A percentile compares a stretch with the other conserved stretches of the same genome.
Evolutionary conservation across 306 rosid species (phyloP).

Genomic region (Macrotyloma uniflorum): DNA sequence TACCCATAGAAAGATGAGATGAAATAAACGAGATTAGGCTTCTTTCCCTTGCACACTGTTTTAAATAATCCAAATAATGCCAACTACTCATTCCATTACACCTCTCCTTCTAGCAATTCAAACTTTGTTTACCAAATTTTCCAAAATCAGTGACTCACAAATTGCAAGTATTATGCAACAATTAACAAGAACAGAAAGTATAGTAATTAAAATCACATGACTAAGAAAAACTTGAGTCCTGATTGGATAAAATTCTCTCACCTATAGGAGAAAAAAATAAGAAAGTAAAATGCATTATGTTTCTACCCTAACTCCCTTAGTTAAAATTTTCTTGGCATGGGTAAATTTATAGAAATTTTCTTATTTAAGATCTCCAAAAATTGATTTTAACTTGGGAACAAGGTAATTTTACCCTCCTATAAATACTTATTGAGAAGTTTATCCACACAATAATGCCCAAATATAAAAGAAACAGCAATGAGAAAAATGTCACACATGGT

Average conservation of each 20-base stretch:
- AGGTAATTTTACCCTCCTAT: background rate
- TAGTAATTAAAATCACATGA: background rate
- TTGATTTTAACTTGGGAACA: background rate
- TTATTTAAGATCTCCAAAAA: background rate
- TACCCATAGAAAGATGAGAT: too few species aligned
- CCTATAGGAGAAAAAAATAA: background rate
- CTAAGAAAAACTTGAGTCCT: background rate
- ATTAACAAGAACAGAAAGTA: background rate
- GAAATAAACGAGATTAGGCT: background rate
- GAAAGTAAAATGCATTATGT: background rate
- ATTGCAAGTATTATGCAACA: background rate
- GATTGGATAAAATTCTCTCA: background rate
- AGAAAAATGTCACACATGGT: background rate
- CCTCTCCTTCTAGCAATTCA: background rate
- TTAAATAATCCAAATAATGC: background rate
- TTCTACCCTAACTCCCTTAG: background rate
- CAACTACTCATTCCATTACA: background rate
- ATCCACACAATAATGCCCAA: too few species aligned
- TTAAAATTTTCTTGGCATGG: background rate
- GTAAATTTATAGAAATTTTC: background rate
- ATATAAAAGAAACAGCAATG: too few species aligned
- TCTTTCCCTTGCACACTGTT: background rate
- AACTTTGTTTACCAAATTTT: background rate
- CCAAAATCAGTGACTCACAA: background rate
- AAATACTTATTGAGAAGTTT: too few species aligned